Evolutionary conservation across 139 green algal species (phyloP), one percentile per base, ranked within the genome.

Genomic region (Chlorella sorokiniana): DNA sequence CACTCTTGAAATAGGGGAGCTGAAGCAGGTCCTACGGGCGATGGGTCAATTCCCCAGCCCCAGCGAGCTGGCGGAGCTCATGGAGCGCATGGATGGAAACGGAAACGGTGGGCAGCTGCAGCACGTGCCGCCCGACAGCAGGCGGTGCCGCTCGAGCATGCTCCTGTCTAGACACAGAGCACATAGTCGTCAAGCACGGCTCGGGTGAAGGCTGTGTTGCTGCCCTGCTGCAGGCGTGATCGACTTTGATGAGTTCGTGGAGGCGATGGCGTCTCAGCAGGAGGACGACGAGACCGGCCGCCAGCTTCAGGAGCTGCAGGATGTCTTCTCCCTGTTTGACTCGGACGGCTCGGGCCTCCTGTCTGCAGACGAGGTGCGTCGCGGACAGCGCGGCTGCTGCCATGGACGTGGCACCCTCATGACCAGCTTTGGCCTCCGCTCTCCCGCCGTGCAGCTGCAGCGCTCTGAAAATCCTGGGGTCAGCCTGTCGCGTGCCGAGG

Each of bases 281-380:
- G 37, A 51, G 10, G 73, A 79, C 6, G 73, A 79, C 25, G 73
- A 79, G 73, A 51, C 54, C 0, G 73, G 42, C 29, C 52, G 37
- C 27, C 73, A 79, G 73, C 73, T 79, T 37, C 73, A 41, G 3
- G 73, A 79, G 37, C 33, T 79, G 25, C 73, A 79, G 73, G 73
- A 79, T 10, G 73, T 79, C 48, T 79, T 79, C 31, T 44, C 54
- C 8, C 38, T 79, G 10, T 79, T 79, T 31, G 73, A 79, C n/a
- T 38, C 52, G 8, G 73, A 79, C 37, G 54, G 59, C 31, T 69
- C 52, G 1, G 73, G 73, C 35, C 10, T 29, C 37, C 54, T 79
- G 54, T 69, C 54, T 7, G 73, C 54, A 9, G 54, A 69, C 5
- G 73, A 79, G 73, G 73, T 79, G 71, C 6, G 48, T 10, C 22